Percentiles rank a stretch among this genome's conserved stretches.
Conservation (phyloP, 2,329 filamentous ascomycete species). For the Ceratocystis ficicola region DNA sequence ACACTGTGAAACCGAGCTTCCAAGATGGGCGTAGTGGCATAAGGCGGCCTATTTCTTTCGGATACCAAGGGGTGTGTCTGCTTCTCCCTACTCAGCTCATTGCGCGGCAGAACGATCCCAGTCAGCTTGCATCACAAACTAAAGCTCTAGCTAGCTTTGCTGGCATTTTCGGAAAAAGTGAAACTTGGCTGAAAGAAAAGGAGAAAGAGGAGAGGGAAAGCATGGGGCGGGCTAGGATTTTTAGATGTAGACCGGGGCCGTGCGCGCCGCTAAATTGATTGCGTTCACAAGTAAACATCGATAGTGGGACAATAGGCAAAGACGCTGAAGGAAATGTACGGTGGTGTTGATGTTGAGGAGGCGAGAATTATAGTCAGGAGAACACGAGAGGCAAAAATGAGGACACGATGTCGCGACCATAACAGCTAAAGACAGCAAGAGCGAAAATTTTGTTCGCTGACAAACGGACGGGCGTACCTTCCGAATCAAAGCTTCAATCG, state of each 20-base stretch:
- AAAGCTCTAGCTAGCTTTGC: neutral
- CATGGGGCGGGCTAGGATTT: neutral
- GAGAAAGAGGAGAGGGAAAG: neutral
- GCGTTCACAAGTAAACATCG: neutral
- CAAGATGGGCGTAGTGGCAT: neutral
- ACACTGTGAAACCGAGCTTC: neutral
- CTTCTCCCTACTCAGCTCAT: neutral
- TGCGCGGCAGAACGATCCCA: neutral
- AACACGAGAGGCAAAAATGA: neutral
- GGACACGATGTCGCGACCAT: neutral
- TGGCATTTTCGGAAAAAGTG: neutral
- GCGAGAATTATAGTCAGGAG: neutral
- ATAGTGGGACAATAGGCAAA: neutral
- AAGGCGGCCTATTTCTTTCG: neutral
- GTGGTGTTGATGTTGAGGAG: neutral
- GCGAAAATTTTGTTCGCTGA: neutral
- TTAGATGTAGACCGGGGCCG: neutral
- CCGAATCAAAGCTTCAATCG: neutral
- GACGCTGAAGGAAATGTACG: neutral
- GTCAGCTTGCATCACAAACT: neutral
- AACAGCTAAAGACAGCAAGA: neutral
- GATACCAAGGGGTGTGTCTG: neutral
- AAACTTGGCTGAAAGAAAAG: conserved; percentile 6
- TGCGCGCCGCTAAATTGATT: conserved; percentile 7
- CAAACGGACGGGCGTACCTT: neutral